Conservation (phyloP, 805 yeast species). For the Peterozyma toletana region DNA sequence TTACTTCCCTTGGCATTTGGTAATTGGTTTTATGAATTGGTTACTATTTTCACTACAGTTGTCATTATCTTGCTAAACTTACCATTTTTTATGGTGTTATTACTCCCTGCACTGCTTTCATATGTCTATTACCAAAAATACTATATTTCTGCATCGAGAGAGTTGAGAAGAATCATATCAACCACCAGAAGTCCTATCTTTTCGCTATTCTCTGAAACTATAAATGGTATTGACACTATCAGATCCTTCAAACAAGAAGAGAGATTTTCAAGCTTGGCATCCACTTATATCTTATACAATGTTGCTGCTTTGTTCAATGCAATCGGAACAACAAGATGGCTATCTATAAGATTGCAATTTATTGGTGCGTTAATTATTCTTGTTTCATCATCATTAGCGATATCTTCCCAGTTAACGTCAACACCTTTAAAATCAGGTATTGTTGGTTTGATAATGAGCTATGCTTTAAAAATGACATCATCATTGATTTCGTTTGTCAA, state of each 20-base stretch:
- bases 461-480: constrained; percentile 49
- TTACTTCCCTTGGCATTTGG: constrained; percentile 47
- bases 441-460: constrained; percentile 60
- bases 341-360: constrained; percentile 52
- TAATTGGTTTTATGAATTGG: constrained; percentile 34
- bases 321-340: constrained; percentile 58
- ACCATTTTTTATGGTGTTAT: constrained; percentile 46
- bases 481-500: constrained; percentile 52
- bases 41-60: constrained; percentile 42
- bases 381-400: constrained; percentile 39
- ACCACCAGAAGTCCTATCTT: constrained; percentile 69
- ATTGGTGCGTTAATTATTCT: constrained; percentile 53
- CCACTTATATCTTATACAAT: constrained; percentile 40
- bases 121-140: constrained; percentile 66
- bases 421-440: constrained; percentile 47
- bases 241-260: constrained; percentile 65
- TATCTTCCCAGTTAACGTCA: constrained; percentile 27
- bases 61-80: constrained; percentile 43
- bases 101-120: constrained; percentile 33
- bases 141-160: constrained; percentile 68
- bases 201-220: constrained; percentile 77
- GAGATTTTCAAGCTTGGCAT: constrained; percentile 54
- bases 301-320: constrained; percentile 40
- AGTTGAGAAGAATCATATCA: constrained; percentile 67
- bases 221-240: constrained; percentile 72